Evolutionary conservation across 208 protist genomes (phyloP).

Genomic region (Leptomonas seymouri): DNA sequence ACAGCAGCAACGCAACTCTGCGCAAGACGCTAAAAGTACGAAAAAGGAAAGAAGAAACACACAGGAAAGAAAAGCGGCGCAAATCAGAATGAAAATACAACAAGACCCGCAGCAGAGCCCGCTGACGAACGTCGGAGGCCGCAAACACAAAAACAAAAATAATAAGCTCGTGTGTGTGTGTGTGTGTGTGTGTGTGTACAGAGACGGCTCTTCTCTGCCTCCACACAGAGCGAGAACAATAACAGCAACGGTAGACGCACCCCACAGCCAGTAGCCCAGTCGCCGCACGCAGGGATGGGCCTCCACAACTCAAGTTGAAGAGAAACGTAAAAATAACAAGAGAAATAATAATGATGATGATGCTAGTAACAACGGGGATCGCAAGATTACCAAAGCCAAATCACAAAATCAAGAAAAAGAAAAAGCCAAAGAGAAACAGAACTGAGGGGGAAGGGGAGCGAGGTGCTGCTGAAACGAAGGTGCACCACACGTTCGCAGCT

Average conservation of each 20-base stretch:
- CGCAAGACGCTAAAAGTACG: no score
- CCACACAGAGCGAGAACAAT: background rate
- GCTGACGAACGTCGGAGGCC: no score
- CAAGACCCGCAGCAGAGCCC: no score
- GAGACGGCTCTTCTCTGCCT: background rate
- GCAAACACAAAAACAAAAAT: no score
- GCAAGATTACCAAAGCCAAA: background rate
- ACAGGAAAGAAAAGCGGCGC: background rate
- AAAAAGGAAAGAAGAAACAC: slow-evolving; percentile 3
- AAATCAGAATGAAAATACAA: no score
- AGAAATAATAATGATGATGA: background rate
- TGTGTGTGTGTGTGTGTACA: no score
- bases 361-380: no score
- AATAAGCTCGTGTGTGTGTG: no score
- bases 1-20: no score
- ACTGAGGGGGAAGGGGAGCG: no score
- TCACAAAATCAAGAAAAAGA: background rate
- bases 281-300: background rate
- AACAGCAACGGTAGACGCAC: background rate
- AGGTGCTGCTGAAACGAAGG: background rate
- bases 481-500: background rate
- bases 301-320: background rate
- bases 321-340: background rate
- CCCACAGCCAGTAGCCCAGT: background rate
- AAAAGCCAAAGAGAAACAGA: background rate